Evolutionary conservation across 305 asterid species (phyloP).

Genomic region (Solanum hybrid): DNA sequence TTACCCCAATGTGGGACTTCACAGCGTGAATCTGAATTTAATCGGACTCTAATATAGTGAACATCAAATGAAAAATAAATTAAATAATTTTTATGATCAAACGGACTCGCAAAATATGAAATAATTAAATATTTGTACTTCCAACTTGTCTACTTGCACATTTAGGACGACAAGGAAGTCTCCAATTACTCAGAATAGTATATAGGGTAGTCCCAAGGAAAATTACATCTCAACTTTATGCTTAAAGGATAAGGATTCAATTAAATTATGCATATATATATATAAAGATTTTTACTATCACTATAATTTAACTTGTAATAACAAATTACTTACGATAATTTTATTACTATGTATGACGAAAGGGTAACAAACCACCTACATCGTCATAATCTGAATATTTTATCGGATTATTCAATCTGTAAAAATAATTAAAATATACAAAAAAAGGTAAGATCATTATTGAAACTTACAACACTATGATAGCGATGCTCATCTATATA

Average conservation of each 20-base stretch:
- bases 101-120: not conserved
- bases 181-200: not conserved
- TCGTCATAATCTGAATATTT: not conserved
- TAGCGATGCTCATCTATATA: not conserved
- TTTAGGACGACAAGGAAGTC: not conserved
- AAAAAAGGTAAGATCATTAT: accelerated
- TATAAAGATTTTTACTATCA: not conserved
- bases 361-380: not conserved
- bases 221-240: not conserved
- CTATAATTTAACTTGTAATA: not conserved
- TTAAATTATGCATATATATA: not conserved
- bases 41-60: accelerated
- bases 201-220: not conserved
- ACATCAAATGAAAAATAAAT: no score
- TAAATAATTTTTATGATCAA: not conserved
- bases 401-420: not conserved
- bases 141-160: not conserved
- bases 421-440: not conserved
- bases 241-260: not conserved
- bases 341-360: not conserved
- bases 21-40: not conserved
- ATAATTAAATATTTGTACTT: not conserved
- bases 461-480: not conserved
- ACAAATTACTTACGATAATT: not conserved
- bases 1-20: not conserved